These are phyloP conservation scores for Dactylellina haptotyla DNA, from an alignment of 2,329 filamentous ascomycete genomes.

Conservation along the genomic window DNA sequence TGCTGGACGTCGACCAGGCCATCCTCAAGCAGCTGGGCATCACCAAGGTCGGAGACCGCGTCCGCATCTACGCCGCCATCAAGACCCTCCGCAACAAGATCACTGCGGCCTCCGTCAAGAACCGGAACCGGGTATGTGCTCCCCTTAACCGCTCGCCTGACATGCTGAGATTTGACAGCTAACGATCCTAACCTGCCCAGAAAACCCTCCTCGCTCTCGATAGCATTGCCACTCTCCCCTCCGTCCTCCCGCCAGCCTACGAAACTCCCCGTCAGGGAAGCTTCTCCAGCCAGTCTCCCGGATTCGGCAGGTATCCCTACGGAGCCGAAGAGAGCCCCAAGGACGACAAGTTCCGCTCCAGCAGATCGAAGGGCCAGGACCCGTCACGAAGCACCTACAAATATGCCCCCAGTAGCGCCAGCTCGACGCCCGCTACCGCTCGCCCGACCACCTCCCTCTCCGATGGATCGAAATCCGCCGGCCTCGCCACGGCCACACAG, in stretches of 20 bases:
- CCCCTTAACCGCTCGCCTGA: background rate
- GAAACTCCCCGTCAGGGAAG: constrained; percentile 36
- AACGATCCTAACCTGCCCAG: constrained; percentile 6
- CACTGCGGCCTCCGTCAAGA: constrained; percentile 76
- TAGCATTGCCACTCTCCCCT: constrained; percentile 48
- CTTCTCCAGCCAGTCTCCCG: constrained; percentile 46
- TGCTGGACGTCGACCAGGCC: constrained; percentile 96
- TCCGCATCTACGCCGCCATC: constrained; percentile 86
- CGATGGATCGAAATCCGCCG: constrained; percentile 42
- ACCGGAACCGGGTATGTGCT: constrained; percentile 79
- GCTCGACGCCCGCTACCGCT: constrained; percentile 10
- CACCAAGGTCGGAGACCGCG: constrained; percentile 95
- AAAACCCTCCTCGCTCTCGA: constrained; percentile 52
- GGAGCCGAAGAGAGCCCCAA: constrained; percentile 50
- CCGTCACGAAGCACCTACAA: constrained; percentile 28
- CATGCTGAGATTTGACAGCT: constrained; percentile 12
- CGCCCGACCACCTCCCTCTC: constrained; percentile 36
- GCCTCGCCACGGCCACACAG: constrained; percentile 29
- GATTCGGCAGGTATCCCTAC: constrained; percentile 25
- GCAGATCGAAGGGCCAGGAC: constrained; percentile 23
- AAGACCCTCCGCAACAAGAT: constrained; percentile 82
- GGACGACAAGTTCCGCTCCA: constrained; percentile 48
- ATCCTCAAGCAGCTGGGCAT: constrained; percentile 98
- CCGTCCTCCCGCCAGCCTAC: constrained; percentile 41
- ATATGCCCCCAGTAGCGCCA: constrained; percentile 21